Conservation (phyloP, 768 basidiomycete species). For the Chalciporus chontae region DNA sequence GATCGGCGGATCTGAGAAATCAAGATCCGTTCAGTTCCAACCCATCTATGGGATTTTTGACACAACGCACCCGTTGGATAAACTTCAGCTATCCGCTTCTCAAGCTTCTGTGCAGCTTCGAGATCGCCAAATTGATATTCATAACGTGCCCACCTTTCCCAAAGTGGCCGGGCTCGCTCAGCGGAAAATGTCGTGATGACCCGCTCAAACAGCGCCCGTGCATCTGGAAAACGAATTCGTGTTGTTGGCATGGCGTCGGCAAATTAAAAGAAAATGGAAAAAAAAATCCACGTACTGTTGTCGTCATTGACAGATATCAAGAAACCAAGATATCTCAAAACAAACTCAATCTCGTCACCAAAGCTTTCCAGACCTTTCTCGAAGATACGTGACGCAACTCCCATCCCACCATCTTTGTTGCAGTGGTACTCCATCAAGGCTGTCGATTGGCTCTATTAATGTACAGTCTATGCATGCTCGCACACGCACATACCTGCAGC, state of each 20-base stretch:
- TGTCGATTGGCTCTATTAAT: constrained; percentile 29
- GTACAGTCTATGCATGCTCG: neutral
- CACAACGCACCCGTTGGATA: constrained; percentile 71
- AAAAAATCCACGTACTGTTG: constrained; percentile 61
- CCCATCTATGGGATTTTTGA: neutral
- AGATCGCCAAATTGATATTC: constrained; percentile 96
- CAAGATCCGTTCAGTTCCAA: neutral
- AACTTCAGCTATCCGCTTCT: constrained; percentile 82
- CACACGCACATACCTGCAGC: constrained; percentile 61
- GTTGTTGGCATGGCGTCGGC: constrained; percentile 3
- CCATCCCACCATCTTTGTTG: constrained; percentile 66
- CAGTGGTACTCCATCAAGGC: constrained; percentile 94
- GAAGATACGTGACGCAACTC: constrained; percentile 86
- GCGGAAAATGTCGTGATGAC: constrained; percentile 74
- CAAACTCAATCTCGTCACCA: constrained; percentile 78
- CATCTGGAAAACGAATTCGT: constrained; percentile 55
- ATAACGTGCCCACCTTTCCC: constrained; percentile 95
- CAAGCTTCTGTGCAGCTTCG: constrained; percentile 82
- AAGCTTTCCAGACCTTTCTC: constrained; percentile 88
- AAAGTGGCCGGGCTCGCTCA: constrained; percentile 79
- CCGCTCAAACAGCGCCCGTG: constrained; percentile 91
- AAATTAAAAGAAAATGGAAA: neutral
- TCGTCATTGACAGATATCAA: constrained; percentile 93
- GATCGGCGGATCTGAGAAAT: constrained; percentile 76
- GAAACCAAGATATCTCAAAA: constrained; percentile 87